Percentiles rank a stretch among this genome's conserved stretches.
phyloP scores from a whole-genome alignment of 495 filamentous ascomycete species.

The Pyrenula aspistea region DNA sequence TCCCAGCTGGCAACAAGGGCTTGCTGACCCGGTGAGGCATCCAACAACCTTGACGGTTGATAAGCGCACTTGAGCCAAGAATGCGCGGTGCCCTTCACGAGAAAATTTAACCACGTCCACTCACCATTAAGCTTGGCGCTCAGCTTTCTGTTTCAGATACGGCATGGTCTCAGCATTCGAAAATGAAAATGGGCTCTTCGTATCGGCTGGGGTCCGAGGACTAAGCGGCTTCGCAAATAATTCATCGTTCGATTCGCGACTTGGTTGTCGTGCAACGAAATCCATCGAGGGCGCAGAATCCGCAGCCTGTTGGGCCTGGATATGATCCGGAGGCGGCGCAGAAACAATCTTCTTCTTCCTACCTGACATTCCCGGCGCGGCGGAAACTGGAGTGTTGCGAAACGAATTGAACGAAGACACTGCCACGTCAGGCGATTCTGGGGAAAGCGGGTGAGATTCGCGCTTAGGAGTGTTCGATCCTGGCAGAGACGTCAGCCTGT shows the following conservation, averaged over 20 bases:
- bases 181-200: conserved; percentile 58
- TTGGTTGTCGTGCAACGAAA: conserved; percentile 12
- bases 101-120: no score
- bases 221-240: conserved; percentile 73
- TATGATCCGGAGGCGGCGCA: conserved; percentile 26
- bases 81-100: no score
- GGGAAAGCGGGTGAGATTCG: conserved; percentile 38
- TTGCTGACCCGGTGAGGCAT: no score
- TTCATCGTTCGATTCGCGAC: conserved; percentile 51
- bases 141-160: not conserved
- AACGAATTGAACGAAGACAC: conserved; percentile 52
- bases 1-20: no score
- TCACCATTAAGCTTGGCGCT: not conserved
- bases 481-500: not conserved
- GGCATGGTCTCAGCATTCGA: conserved; percentile 10
- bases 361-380: conserved; percentile 16
- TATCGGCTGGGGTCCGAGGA: conserved; percentile 67
- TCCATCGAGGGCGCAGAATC: conserved; percentile 22
- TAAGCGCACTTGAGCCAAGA: no score
- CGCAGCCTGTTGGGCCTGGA: conserved; percentile 29
- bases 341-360: conserved; percentile 21
- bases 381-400: conserved; percentile 16
- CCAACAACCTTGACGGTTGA: no score
- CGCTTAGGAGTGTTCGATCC: conserved; percentile 4
- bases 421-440: conserved; percentile 51